Conservation (phyloP, 2,329 filamentous ascomycete genomes). For the Graphium sp. region DNA sequence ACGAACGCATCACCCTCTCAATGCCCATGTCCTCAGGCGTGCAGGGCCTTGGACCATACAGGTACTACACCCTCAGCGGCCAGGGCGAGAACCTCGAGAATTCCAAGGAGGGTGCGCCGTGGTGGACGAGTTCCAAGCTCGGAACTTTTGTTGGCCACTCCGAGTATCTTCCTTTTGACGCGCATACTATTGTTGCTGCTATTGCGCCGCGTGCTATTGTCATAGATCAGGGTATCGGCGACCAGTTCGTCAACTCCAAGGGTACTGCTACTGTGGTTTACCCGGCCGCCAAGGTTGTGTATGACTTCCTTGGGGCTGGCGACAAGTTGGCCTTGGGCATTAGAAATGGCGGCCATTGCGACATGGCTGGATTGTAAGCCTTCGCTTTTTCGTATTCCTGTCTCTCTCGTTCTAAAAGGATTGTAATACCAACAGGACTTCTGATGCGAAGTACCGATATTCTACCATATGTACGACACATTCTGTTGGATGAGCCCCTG, state of each 20-base stretch:
- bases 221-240: constrained; percentile 34
- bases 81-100: constrained; percentile 29
- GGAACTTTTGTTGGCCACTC: constrained; percentile 38
- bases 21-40: constrained; percentile 39
- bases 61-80: constrained; percentile 13
- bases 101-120: constrained; percentile 31
- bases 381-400: background rate
- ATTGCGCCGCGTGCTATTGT: constrained; percentile 38
- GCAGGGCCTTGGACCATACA: constrained; percentile 34
- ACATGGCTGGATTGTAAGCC: constrained; percentile 27
- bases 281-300: constrained; percentile 15
- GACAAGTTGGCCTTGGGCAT: constrained; percentile 31
- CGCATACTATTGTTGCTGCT: constrained; percentile 39
- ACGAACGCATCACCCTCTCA: constrained; percentile 33
- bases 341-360: constrained; percentile 27
- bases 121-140: constrained; percentile 35
- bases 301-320: constrained; percentile 31
- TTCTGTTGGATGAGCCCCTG: constrained; percentile 25
- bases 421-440: background rate
- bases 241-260: constrained; percentile 29
- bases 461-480: constrained; percentile 27
- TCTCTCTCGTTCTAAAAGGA: constrained; percentile 5
- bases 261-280: constrained; percentile 31
- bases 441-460: constrained; percentile 25
- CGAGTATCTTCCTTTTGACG: constrained; percentile 35